Evolutionary conservation across 2,329 filamentous ascomycete species (phyloP), one percentile per base, ranked within the genome.

Genomic region (Colletotrichum graminicola): DNA sequence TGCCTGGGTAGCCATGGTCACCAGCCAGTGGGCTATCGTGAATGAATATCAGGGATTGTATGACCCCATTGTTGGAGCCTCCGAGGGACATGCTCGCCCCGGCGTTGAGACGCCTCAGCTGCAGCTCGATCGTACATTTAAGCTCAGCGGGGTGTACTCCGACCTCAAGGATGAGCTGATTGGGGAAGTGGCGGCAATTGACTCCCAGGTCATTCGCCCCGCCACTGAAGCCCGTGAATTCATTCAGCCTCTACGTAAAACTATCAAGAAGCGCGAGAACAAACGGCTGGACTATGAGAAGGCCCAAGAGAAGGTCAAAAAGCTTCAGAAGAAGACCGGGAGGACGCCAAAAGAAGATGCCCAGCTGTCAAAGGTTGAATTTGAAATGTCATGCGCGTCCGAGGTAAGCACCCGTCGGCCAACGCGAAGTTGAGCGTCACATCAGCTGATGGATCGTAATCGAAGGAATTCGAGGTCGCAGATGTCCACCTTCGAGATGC

Each of bases 221-320:
- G 92, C 91, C 5, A 89, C 88, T 68, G 88, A 92, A 63, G 92
- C 92, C 10, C 92, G 90, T 76, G 89, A 91, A 63, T 88, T 84
- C 65, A 85, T 95, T 71, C 89, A 91, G 74, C 90, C 92, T 2
- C 86, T 96, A 78, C 91, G 92, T 77, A 96, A 94, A 82, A 91
- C 91, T 1, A 93, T 97, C 77, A 96, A 95, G 82, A 94, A 94
- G 80, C 86, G 94, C 57, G 93, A 96, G 78, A 93, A 95, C 76
- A 93, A 91, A 81, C 91, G 94, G 64, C 79, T 95, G 71, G 94
- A 97, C 79, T 96, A 91, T 77, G 94, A 97, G 81, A 89, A 92
- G 75, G 91, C 91, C 75, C 90, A 93, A 79, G 89, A 91, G 75
- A 90, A 91, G 73, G 90, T 91, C 45, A 91, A 93, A 77, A 90